Base-by-base conservation (phyloP, 2,329 filamentous ascomycete genomes). In the Rhynchosporium graminicola region DNA sequence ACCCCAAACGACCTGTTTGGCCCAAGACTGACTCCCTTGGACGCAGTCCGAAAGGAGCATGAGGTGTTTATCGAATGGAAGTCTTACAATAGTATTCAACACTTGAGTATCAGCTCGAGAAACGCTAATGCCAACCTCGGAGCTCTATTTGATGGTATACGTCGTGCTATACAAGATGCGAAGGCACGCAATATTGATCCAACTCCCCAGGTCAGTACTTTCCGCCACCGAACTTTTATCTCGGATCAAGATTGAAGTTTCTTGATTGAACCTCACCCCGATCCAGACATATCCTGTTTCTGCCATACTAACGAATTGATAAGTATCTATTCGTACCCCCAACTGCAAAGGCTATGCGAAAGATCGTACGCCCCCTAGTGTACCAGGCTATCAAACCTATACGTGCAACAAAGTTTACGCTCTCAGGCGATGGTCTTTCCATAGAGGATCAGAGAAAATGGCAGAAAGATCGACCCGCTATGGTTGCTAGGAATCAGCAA, bases 311-410 rank as follows among this genome's bases (percentile, higher is more conserved):
- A 20, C 20, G 20, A 20, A 20, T 20, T 20, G 20, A 20, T 20
- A 20, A 20, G 3, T 70, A 67, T 31, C 63, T 74, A 28, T 63
- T 72, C 12, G 61, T 67, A 13, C 71, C 72, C 3, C 72, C 71
- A 9, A 65, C 43, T 38, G 54, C 55, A 38, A 60, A 33, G 3
- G 60, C 61, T 15, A 70, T 69, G 38, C 56, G 62, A 38, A 60
- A 48, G 20, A 42, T 68, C 45, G 26, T 67, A 9, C 42, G 58
- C 26, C 62, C 67, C 40, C n/a, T 45, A 50, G 48, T 58, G 6
- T 31, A 47, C 26, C 64, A 12, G n/a, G 33, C 15, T 1, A 20
- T 26, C 20, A 28, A 7, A 9, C 46, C 38, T 1, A 51, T 42
- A 45, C 45, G 26, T n/a, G 52, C 52, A 13, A 57, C 42, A 15